Evolutionary conservation across 768 basidiomycete species (phyloP), one percentile per base, ranked within the genome.

Genomic region (Pleurotus eryngii): DNA sequence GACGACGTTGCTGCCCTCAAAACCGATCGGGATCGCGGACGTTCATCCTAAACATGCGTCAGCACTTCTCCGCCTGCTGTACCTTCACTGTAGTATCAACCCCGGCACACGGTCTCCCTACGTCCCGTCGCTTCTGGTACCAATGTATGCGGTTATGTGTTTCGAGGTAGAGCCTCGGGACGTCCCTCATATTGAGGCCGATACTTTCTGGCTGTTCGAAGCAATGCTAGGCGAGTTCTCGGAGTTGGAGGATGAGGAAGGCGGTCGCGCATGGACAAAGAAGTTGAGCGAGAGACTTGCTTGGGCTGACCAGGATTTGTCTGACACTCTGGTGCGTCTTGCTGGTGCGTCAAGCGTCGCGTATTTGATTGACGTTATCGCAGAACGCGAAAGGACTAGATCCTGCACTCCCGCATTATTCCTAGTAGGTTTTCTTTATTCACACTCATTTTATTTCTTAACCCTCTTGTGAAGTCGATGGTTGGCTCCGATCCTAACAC

Each of bases 141-240:
- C 88, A 0, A 65, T 92, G 20, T 90, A 90, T 67, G 77, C 79
- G 6, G 81, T 81, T 0, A 71, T 90, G 49, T 69, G 74, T 15
- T 80, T 82, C 64, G 89, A 91, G 64, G 74, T 84, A 1, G 80
- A 88, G 15, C 69, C 77, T 0, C 79, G 82, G 55, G 86, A 89
- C 43, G 67, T 81, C 8, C 76, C 80, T 0, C 88, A 91, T 66
- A 79, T 79, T 4, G 90, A 92, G 68, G 90, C 90, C 1, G 90
- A 92, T 63, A 80, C 86, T 0, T 92, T 92, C 67, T 92, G 90
- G 90, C 64, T 91, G 4, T 87, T 92, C 56, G 89, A 91, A 67
- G 80, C 84, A 0, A 76, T 92, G 62, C 72, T 90, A 0, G 83
- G 84, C 24, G 90, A 92, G 64, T 81, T 92, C 49, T 75, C 81